Percentiles rank a stretch among this genome's conserved stretches.
Evolutionary conservation across 805 yeast species (phyloP).

Genomic region (Candida oleophila): DNA sequence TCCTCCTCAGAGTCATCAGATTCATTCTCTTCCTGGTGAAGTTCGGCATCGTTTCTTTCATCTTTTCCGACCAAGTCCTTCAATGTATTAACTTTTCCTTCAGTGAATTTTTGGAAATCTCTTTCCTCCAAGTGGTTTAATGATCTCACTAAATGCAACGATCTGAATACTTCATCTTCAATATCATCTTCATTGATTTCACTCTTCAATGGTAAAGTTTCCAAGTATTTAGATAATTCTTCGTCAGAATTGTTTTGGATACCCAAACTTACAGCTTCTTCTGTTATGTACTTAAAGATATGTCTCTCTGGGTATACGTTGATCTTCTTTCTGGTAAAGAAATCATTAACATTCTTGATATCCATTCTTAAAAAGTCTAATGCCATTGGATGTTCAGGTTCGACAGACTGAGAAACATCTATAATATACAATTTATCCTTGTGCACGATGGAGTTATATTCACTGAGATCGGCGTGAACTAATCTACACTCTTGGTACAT

Average conservation of each 20-base stretch:
- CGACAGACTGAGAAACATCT: constrained; percentile 97
- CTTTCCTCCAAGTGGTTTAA: constrained; percentile 85
- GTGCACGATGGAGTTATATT: constrained; percentile 89
- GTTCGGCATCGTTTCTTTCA: constrained; percentile 50
- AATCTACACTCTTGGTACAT: constrained; percentile 85
- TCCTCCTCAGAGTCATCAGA: constrained; percentile 50
- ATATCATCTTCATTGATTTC: constrained; percentile 50
- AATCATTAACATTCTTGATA: constrained; percentile 91
- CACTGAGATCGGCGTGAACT: constrained; percentile 96
- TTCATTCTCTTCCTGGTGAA: constrained; percentile 29
- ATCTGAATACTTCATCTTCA: constrained; percentile 83
- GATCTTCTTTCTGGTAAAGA: constrained; percentile 70
- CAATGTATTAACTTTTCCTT: constrained; percentile 79
- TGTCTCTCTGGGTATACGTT: constrained; percentile 78
- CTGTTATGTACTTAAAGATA: constrained; percentile 75
- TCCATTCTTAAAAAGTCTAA: constrained; percentile 96
- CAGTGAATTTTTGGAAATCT: constrained; percentile 75
- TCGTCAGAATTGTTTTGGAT: constrained; percentile 40
- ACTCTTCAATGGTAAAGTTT: constrained; percentile 56
- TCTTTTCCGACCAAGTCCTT: constrained; percentile 52
- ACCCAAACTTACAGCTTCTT: constrained; percentile 38
- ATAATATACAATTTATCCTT: constrained; percentile 75
- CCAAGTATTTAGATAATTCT: constrained; percentile 42
- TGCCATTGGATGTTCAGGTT: constrained; percentile 97
- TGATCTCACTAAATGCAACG: constrained; percentile 73